Evolutionary conservation across 345 rosid genomes (phyloP).

Genomic region (Citrus medica): DNA sequence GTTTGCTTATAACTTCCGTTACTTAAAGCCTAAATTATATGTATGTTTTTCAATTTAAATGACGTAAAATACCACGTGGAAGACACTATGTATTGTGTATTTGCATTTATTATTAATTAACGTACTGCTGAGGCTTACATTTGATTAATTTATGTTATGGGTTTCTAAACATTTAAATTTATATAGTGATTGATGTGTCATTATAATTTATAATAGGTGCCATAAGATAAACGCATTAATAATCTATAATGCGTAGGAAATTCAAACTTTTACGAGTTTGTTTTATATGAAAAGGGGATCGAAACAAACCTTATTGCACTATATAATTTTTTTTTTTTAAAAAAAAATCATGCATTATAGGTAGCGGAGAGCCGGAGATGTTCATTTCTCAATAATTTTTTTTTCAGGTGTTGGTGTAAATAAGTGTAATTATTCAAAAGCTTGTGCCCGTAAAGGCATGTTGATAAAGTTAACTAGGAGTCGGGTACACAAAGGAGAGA

Average conservation of each 20-base stretch:
- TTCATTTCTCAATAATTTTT: too few species aligned
- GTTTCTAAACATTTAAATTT: too few species aligned
- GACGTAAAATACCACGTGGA: background rate
- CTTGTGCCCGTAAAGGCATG: background rate
- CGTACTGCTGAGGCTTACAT: background rate
- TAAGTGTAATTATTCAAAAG: background rate
- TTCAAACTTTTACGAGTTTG: background rate
- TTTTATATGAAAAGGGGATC: constrained; percentile 8
- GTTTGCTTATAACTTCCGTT: background rate
- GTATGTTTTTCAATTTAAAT: background rate
- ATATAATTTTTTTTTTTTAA: too few species aligned
- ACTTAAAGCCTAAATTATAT: background rate
- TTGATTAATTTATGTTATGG: background rate
- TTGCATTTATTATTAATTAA: background rate
- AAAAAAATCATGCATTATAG: background rate
- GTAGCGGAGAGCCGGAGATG: background rate
- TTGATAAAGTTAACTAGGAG: background rate
- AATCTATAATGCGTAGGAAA: background rate
- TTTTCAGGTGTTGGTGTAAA: too few species aligned
- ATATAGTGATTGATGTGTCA: too few species aligned
- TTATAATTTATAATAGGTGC: too few species aligned
- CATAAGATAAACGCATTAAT: too few species aligned
- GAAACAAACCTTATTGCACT: background rate
- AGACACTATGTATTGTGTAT: background rate
- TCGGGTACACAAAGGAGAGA: background rate